These are phyloP conservation scores for Paecilomyces sp. DNA, from an alignment of 2,329 filamentous ascomycete genomes.

Conservation along the genomic window DNA sequence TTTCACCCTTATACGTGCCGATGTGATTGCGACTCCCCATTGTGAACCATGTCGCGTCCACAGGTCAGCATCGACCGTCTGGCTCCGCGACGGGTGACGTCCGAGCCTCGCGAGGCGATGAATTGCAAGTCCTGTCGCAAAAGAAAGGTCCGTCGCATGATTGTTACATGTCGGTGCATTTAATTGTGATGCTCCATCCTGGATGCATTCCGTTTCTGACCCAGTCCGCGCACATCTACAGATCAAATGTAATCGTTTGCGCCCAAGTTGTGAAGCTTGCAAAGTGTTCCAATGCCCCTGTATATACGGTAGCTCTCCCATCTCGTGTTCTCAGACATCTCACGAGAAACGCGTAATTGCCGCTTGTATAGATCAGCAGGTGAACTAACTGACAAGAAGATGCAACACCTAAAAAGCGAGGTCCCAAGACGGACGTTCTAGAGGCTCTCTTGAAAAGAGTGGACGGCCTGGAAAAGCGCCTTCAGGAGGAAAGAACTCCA, in stretches of 20 bases:
- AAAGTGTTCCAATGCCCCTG: slow-evolving; percentile 84
- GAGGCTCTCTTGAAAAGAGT: slow-evolving; percentile 79
- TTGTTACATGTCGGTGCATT: background rate
- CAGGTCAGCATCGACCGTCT: slow-evolving; percentile 77
- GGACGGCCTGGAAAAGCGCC: slow-evolving; percentile 72
- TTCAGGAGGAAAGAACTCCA: slow-evolving; percentile 59
- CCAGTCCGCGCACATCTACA: slow-evolving; percentile 30
- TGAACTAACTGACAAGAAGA: slow-evolving; percentile 44
- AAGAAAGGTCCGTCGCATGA: slow-evolving; percentile 60
- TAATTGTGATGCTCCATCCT: background rate
- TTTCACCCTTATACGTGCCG: background rate
- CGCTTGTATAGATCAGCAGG: background rate
- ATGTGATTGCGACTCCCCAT: background rate
- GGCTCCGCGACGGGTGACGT: slow-evolving; percentile 61
- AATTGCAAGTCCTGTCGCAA: slow-evolving; percentile 94
- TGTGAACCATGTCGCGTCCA: slow-evolving; percentile 56
- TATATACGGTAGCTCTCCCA: slow-evolving; percentile 61
- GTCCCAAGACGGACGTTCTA: slow-evolving; percentile 82
- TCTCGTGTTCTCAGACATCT: slow-evolving; percentile 4
- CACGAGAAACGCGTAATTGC: background rate
- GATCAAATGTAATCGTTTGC: slow-evolving; percentile 87
- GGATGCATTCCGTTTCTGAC: background rate
- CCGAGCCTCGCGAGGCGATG: slow-evolving; percentile 81
- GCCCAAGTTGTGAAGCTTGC: slow-evolving; percentile 80
- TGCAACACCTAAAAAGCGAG: slow-evolving; percentile 81